A percentile compares a stretch with the other conserved stretches of the same genome.
Evolutionary conservation across 2,329 filamentous ascomycete genomes (phyloP).

Genomic region (Colletotrichum liaoningense): DNA sequence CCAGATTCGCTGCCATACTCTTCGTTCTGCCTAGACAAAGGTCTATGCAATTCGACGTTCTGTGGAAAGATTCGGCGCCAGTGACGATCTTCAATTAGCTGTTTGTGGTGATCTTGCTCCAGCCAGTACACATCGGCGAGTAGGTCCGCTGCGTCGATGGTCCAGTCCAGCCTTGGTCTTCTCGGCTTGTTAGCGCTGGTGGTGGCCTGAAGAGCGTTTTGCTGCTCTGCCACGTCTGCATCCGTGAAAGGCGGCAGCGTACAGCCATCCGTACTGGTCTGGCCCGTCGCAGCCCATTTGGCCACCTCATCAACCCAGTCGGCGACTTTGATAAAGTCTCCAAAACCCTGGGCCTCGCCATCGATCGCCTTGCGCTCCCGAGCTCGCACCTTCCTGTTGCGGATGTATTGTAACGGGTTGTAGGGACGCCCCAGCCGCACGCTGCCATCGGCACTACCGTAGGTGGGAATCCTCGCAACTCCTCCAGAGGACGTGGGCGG

Average conservation of each 20-base stretch:
- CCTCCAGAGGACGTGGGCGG: slow-evolving; percentile 54
- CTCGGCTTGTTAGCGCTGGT: slow-evolving; percentile 68
- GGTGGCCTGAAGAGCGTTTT: slow-evolving; percentile 53
- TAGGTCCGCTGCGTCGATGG: slow-evolving; percentile 83
- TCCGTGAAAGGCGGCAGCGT: slow-evolving; percentile 58
- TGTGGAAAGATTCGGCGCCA: slow-evolving; percentile 78
- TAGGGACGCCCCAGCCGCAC: slow-evolving; percentile 75
- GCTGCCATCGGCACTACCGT: slow-evolving; percentile 47
- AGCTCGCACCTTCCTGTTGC: slow-evolving; percentile 87
- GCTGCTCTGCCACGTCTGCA: slow-evolving; percentile 53
- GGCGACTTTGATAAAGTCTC: slow-evolving; percentile 76
- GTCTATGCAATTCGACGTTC: slow-evolving; percentile 41
- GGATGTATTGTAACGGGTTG: slow-evolving; percentile 92
- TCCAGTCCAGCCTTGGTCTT: slow-evolving; percentile 86
- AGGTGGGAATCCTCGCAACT: slow-evolving; percentile 38
- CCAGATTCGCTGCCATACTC: slow-evolving; percentile 33
- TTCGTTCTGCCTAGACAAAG: slow-evolving; percentile 42
- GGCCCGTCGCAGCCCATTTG: slow-evolving; percentile 54
- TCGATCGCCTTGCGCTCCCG: slow-evolving; percentile 82
- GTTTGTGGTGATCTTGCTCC: slow-evolving; percentile 84
- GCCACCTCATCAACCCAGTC: slow-evolving; percentile 82
- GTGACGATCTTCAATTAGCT: slow-evolving; percentile 81
- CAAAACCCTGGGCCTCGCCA: slow-evolving; percentile 80
- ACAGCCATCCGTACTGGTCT: slow-evolving; percentile 45
- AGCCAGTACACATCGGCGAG: slow-evolving; percentile 93